Conservation (phyloP, 2,329 filamentous ascomycete genomes). For the Whalleya microplaca region DNA sequence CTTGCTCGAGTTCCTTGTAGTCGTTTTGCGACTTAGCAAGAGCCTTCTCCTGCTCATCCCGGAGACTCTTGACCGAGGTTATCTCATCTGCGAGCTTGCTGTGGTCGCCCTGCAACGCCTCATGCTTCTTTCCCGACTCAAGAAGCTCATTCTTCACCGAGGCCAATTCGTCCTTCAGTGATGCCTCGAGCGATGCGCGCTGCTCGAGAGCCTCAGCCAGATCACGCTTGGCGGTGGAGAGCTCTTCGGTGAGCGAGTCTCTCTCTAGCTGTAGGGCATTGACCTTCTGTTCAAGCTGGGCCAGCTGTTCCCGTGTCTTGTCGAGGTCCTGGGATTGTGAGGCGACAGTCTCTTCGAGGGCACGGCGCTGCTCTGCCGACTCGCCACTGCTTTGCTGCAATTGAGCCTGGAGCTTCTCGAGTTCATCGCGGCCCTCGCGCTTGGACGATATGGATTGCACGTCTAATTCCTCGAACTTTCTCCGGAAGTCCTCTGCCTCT, state of each 20-base stretch:
- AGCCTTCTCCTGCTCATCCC: slow-evolving; percentile 28
- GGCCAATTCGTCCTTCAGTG: slow-evolving; percentile 39
- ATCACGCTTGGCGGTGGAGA: slow-evolving; percentile 39
- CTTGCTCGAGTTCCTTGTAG: slow-evolving; percentile 20
- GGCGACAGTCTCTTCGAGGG: slow-evolving; percentile 27
- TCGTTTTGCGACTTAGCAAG: slow-evolving; percentile 26
- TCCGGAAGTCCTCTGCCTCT: slow-evolving; percentile 43
- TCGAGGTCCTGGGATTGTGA: slow-evolving; percentile 27
- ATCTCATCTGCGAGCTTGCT: slow-evolving; percentile 32
- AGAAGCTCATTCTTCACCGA: slow-evolving; percentile 41
- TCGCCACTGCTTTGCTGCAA: slow-evolving; percentile 36
- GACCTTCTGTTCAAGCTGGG: slow-evolving; percentile 31
- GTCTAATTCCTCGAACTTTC: slow-evolving; percentile 44
- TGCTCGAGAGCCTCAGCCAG: slow-evolving; percentile 41
- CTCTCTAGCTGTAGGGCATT: slow-evolving; percentile 28
- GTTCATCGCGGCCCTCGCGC: slow-evolving; percentile 39
- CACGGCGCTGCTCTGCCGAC: slow-evolving; percentile 28
- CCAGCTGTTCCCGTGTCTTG: slow-evolving; percentile 25
- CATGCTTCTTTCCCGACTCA: slow-evolving; percentile 39
- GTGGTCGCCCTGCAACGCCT: slow-evolving; percentile 35
- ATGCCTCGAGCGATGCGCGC: slow-evolving; percentile 38
- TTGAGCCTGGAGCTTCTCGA: slow-evolving; percentile 41
- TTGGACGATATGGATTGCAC: slow-evolving; percentile 35
- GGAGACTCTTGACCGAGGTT: slow-evolving; percentile 24
- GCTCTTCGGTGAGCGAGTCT: slow-evolving; percentile 35